Conservation (phyloP, 257 asterid species). For the Nicotiana sylvestris region DNA sequence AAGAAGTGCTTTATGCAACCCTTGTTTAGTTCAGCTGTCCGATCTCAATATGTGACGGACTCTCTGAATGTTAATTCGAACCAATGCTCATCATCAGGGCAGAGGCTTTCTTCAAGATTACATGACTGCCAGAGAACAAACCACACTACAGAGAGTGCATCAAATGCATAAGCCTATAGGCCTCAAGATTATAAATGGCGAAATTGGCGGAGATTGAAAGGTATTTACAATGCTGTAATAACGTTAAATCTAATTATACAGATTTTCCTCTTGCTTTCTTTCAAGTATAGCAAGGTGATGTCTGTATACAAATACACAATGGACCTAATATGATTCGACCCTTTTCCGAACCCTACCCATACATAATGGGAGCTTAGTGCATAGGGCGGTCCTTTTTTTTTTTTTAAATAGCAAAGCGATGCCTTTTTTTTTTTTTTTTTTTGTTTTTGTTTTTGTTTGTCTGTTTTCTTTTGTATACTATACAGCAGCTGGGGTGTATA, state of each 20-base stretch:
- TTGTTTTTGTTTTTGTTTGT: neutral
- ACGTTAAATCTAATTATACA: neutral
- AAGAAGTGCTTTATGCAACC: conserved; percentile 64
- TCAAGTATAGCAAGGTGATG: neutral
- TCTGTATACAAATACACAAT: neutral
- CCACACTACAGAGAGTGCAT: conserved; percentile 7
- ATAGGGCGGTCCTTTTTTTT: neutral
- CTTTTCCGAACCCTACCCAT: neutral
- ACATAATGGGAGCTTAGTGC: neutral
- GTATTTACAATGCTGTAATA: neutral
- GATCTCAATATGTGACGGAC: conserved; percentile 41
- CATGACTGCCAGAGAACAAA: conserved; percentile 24
- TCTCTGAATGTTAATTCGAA: conserved; percentile 28
- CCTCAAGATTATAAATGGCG: neutral
- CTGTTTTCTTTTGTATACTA: neutral
- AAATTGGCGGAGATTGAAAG: neutral
- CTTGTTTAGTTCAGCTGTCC: conserved; percentile 60
- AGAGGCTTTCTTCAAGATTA: conserved; percentile 23
- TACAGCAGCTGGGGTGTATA: neutral
- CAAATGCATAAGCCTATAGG: neutral
- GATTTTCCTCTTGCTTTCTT: neutral
- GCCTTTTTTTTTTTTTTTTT: neutral
- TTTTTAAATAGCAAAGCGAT: neutral
- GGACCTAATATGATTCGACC: neutral
- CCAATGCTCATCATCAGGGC: conserved; percentile 35